Evolutionary conservation across 768 basidiomycete species (phyloP).

Genomic region (Pilatotrama ljubarskyi): DNA sequence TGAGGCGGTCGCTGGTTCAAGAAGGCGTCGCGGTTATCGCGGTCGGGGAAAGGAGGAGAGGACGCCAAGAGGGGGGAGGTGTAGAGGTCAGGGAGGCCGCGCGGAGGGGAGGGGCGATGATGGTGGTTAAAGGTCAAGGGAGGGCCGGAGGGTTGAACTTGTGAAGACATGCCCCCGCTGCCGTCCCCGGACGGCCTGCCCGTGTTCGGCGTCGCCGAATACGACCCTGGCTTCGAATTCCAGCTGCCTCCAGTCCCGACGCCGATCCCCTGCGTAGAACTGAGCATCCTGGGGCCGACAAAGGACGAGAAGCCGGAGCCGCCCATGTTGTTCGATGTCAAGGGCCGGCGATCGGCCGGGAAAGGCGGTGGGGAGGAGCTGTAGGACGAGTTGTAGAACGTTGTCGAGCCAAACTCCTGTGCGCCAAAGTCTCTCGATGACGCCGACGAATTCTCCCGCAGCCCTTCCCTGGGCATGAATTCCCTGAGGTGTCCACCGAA

Average conservation of each 20-base stretch:
- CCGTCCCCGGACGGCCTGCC: conserved; percentile 21
- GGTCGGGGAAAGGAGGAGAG: conserved; percentile 20
- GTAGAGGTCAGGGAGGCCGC: conserved; percentile 26
- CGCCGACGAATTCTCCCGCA: conserved; percentile 17
- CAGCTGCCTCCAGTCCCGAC: conserved; percentile 18
- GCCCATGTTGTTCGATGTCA: conserved; percentile 16
- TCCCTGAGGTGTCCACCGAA: conserved; percentile 16
- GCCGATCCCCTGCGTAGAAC: conserved; percentile 21
- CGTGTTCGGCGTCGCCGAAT: conserved; percentile 21
- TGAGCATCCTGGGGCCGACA: conserved; percentile 27
- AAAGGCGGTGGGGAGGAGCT: conserved; percentile 25
- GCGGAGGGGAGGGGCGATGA: conserved; percentile 30
- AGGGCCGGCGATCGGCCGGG: conserved; percentile 22
- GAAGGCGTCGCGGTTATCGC: conserved; percentile 27
- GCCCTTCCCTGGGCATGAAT: conserved; percentile 17
- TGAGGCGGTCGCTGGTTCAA: conserved; percentile 24
- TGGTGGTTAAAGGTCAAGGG: conserved; percentile 33
- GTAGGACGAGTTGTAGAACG: conserved; percentile 23
- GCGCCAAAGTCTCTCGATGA: conserved; percentile 15
- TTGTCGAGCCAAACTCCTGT: conserved; percentile 16
- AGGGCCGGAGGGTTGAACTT: conserved; percentile 26
- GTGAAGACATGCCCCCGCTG: conserved; percentile 21
- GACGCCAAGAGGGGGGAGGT: conserved; percentile 23
- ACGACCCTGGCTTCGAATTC: conserved; percentile 19
- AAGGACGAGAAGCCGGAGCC: conserved; percentile 26